A percentile compares a stretch with the other conserved stretches of the same genome.
Conservation (phyloP, 495 filamentous ascomycete genomes). For the Talaromyces thailandensis region DNA sequence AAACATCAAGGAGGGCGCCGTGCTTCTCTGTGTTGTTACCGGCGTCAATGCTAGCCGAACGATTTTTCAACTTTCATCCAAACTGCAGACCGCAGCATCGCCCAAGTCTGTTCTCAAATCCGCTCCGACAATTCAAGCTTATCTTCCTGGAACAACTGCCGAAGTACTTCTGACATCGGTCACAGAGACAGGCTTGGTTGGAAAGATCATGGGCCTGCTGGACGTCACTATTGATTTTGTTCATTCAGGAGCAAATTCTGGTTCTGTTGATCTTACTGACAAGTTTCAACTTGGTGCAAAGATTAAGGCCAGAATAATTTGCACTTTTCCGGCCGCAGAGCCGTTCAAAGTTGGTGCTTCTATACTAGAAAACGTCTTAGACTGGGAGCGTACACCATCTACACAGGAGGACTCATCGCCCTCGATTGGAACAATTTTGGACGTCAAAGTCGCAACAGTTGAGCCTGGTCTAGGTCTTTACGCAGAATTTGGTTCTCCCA, state of each 20-base stretch:
- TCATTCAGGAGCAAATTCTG: constrained; percentile 67
- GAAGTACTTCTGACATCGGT: constrained; percentile 77
- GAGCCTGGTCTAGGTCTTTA: constrained; percentile 72
- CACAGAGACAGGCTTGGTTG: constrained; percentile 48
- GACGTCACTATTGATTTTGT: constrained; percentile 84
- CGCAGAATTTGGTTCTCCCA: constrained; percentile 65
- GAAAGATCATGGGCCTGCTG: constrained; percentile 87
- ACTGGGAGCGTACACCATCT: constrained; percentile 33
- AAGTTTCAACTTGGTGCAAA: constrained; percentile 76
- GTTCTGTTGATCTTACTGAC: constrained; percentile 54
- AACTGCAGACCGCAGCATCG: constrained; percentile 53
- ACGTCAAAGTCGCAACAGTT: constrained; percentile 68
- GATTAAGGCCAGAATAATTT: constrained; percentile 78
- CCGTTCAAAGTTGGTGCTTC: constrained; percentile 79
- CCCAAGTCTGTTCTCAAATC: constrained; percentile 62
- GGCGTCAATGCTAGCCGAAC: constrained; percentile 69
- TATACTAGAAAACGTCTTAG: constrained; percentile 70
- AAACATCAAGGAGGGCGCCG: constrained; percentile 65
- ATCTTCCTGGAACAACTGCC: constrained; percentile 80
- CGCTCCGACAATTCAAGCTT: constrained; percentile 81
- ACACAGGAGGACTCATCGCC: constrained; percentile 42
- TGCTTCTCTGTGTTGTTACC: constrained; percentile 73
- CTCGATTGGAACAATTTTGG: constrained; percentile 64
- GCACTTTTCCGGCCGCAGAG: constrained; percentile 68
- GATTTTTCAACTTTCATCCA: constrained; percentile 77